phyloP scores from a whole-genome alignment of 805 yeast species.

The Vanderwaltozyma tropicalis region DNA sequence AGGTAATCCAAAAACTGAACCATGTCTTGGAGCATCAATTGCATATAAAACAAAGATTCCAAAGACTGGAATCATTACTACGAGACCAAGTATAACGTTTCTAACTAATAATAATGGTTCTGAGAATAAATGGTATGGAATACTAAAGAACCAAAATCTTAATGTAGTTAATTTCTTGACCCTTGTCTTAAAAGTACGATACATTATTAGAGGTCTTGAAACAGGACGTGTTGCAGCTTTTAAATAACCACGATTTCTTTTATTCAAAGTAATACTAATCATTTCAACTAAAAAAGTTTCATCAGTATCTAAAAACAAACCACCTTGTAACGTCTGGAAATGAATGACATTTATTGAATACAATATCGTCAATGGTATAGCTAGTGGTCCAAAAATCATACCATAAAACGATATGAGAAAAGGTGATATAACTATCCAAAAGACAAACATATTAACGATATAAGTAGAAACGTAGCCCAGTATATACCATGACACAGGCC shows the following conservation, averaged over 20 bases:
- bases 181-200: background rate
- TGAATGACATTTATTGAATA: constrained; percentile 2
- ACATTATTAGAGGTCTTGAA: background rate
- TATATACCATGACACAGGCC: background rate
- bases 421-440: background rate
- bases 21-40: background rate
- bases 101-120: background rate
- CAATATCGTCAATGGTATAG: background rate
- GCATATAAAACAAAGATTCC: background rate
- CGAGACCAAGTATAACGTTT: background rate
- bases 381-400: constrained; percentile 1
- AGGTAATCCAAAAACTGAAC: constrained; percentile 1
- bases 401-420: background rate
- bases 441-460: background rate
- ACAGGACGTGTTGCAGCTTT: background rate
- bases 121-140: background rate
- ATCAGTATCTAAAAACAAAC: background rate
- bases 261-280: background rate
- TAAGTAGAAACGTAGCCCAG: background rate
- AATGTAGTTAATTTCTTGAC: background rate
- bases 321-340: background rate
- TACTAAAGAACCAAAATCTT: constrained; percentile 1
- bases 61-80: background rate
- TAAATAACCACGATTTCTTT: constrained; percentile 2
- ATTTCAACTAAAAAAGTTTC: constrained; percentile 1